Evolutionary conservation across 306 rosid species (phyloP), one percentile per base, ranked within the genome.

Genomic region (Fragaria nilgerrensis): DNA sequence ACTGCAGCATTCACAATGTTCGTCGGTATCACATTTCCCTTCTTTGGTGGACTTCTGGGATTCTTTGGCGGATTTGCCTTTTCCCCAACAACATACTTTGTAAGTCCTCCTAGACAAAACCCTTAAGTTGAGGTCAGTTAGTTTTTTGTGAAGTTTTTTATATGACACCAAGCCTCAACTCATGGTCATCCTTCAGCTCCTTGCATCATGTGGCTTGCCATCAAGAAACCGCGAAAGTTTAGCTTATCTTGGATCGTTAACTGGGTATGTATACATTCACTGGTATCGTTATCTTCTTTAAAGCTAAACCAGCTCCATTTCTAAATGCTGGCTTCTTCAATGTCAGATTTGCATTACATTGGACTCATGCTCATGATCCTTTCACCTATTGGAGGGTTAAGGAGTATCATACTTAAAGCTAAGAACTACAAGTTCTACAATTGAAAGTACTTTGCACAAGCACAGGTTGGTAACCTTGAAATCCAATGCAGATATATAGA

Each of bases 11-110:
- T 90, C 79, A 92, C 97, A 25, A 88, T 90, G 91, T 86, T 87
- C 55, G 73, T 92, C 25, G 94, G 73, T 52, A 90, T 92, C 49
- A 85, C 92, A 19, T 89, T 89, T 85, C 94, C 96, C 36, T 89
- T 89, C 89, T 93, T 89, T 17, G 92, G 90, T 27, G 86, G 84
- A 27, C 91, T 89, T 43, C 89, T 90, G 13, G 86, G 89, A 48
- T 90, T 93, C 62, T 89, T 93, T 55, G 94, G 96, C 78, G 97
- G 97, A 75, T 90, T 93, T 74, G 94, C 90, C 37, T 90, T 86
- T 71, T 90, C 97, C 32, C 97, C 96, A 53, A 90, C 96, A 50
- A 87, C 96, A 64, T 90, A 93, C 73, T 93, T 87, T 61, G 94
- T 90, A 86, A 89, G 91, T 36, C 15, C 0, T 50, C 43, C 13